Evolutionary conservation across 768 basidiomycete genomes (phyloP).

Genomic region (Amanita thiersii): DNA sequence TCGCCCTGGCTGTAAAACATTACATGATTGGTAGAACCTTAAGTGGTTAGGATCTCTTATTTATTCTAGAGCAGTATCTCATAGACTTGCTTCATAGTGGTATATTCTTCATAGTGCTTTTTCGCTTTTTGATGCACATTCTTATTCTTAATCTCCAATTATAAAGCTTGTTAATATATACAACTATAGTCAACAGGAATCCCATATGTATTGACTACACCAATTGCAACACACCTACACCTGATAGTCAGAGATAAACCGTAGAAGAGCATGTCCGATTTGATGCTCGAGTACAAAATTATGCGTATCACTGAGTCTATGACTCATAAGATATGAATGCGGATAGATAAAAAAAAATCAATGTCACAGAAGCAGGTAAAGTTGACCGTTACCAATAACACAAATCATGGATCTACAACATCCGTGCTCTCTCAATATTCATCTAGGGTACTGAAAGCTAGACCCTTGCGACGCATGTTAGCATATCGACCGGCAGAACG

Average conservation of each 20-base stretch:
- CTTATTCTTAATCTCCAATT: no score
- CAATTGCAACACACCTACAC: no score
- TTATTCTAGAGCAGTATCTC: constrained; percentile 9
- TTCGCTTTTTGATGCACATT: no score
- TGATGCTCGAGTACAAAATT: neutral
- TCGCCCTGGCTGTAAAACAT: constrained; percentile 54
- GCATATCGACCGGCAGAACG: constrained; percentile 68
- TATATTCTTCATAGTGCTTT: no score
- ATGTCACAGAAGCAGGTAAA: neutral
- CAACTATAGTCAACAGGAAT: no score
- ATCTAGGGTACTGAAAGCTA: constrained; percentile 32
- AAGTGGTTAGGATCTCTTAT: constrained; percentile 12
- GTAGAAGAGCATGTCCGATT: neutral
- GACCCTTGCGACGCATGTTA: constrained; percentile 39
- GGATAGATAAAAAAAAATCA: constrained; percentile 4
- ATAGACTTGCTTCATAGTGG: no score
- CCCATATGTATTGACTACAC: no score
- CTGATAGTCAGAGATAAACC: no score
- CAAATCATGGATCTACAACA: neutral
- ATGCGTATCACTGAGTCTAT: constrained; percentile 2
- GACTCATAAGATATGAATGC: constrained; percentile 2
- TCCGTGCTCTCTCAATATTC: neutral
- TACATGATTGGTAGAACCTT: constrained; percentile 79
- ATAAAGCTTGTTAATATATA: no score
- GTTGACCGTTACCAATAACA: constrained; percentile 1